A percentile compares a stretch with the other conserved stretches of the same genome.
Evolutionary conservation across 2,329 filamentous ascomycete genomes (phyloP).

Genomic region (Colletotrichum lindemuthianum): DNA sequence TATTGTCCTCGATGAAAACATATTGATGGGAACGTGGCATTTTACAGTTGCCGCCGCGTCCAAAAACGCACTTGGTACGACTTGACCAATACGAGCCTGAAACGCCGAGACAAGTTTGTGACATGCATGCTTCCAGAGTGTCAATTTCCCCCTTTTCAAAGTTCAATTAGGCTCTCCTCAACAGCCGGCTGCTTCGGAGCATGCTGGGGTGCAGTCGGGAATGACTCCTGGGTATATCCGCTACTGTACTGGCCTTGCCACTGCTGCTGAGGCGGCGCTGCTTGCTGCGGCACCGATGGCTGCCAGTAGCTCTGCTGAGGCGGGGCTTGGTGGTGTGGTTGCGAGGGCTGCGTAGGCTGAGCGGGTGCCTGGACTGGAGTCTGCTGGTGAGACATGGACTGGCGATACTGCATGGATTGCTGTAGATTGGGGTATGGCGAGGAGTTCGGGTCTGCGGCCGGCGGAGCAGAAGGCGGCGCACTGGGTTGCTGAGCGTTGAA

Average conservation of each 20-base stretch:
- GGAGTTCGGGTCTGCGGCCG: constrained; percentile 53
- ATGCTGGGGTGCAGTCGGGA: constrained; percentile 73
- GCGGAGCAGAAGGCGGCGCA: constrained; percentile 43
- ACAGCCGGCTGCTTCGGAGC: constrained; percentile 66
- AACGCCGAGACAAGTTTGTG: constrained; percentile 26
- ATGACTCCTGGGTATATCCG: constrained; percentile 68
- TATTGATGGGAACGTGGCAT: not conserved
- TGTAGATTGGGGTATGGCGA: constrained; percentile 65
- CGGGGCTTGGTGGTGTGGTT: constrained; percentile 36
- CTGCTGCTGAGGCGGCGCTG: constrained; percentile 41
- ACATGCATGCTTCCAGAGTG: constrained; percentile 19
- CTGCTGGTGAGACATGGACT: constrained; percentile 49
- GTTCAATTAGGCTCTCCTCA: constrained; percentile 84
- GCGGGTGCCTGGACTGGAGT: constrained; percentile 44
- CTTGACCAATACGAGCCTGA: constrained; percentile 19
- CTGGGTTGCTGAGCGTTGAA: constrained; percentile 55
- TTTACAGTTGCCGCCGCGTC: constrained; percentile 25
- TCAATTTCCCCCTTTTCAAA: constrained; percentile 53
- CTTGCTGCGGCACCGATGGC: constrained; percentile 44
- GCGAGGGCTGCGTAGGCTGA: constrained; percentile 49
- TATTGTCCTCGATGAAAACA: no score
- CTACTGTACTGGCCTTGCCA: constrained; percentile 41
- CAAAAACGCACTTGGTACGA: constrained; percentile 17
- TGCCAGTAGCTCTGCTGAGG: constrained; percentile 48
- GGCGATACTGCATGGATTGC: constrained; percentile 56